phyloP scores from a whole-genome alignment of 257 asterid genomes.

The Nicotiana otophora region DNA sequence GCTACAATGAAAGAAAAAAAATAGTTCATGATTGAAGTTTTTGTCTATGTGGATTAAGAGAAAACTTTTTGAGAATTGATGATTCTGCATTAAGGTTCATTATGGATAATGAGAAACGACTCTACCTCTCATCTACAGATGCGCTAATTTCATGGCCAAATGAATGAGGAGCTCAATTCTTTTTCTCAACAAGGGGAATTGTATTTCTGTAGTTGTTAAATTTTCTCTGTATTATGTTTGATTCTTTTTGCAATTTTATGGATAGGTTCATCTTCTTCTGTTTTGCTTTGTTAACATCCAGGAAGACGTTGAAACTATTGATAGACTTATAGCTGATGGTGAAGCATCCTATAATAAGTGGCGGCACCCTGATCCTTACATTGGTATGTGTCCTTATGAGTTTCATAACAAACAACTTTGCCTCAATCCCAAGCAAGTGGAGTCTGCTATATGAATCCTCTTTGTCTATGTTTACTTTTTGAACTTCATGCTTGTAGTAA shows the following conservation, averaged over 20 bases:
- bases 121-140: background rate
- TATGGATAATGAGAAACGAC: background rate
- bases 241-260: background rate
- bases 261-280: background rate
- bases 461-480: slow-evolving; percentile 18
- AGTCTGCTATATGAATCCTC: background rate
- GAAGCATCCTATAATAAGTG: slow-evolving; percentile 68
- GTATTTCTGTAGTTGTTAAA: background rate
- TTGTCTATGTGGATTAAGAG: background rate
- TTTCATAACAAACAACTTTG: background rate
- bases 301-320: slow-evolving; percentile 84
- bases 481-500: background rate
- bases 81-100: background rate
- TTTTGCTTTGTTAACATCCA: slow-evolving; percentile 28
- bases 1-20: background rate
- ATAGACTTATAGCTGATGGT: slow-evolving; percentile 67
- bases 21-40: background rate
- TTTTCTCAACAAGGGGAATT: background rate
- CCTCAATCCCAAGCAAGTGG: background rate
- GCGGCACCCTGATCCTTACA: slow-evolving; percentile 95
- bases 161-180: background rate
- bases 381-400: slow-evolving; percentile 44
- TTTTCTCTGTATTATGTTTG: background rate
- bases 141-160: background rate
- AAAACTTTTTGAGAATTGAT: background rate